Conservation (phyloP, 2,329 filamentous ascomycete genomes). For the Fusarium xylarioides region DNA sequence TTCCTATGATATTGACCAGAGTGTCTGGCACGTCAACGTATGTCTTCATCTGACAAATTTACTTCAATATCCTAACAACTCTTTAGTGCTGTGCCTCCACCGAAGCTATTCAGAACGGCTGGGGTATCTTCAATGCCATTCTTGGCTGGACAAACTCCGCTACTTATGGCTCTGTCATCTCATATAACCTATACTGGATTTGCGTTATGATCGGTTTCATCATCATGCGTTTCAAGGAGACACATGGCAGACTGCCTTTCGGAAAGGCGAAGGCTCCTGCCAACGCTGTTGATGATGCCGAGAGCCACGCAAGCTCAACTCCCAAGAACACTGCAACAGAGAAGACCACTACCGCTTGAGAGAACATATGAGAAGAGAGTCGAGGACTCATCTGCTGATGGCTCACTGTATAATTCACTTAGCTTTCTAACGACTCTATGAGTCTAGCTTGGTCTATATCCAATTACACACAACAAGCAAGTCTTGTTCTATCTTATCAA, state of each 20-base stretch:
- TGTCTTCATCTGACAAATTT: slow-evolving; percentile 44
- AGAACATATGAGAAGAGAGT: not conserved
- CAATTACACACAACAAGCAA: slow-evolving; percentile 22
- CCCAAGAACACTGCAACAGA: slow-evolving; percentile 40
- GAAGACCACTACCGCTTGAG: slow-evolving; percentile 39
- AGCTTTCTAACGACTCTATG: slow-evolving; percentile 23
- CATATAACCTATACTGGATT: slow-evolving; percentile 91
- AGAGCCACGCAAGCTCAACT: slow-evolving; percentile 40
- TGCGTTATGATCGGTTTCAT: slow-evolving; percentile 75
- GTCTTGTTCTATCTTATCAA: slow-evolving; percentile 34
- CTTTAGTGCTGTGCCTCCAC: slow-evolving; percentile 79
- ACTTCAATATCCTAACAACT: not conserved
- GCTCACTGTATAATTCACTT: slow-evolving; percentile 1
- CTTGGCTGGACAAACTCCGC: slow-evolving; percentile 90
- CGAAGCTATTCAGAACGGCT: slow-evolving; percentile 76
- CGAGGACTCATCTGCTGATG: not conserved
- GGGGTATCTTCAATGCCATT: slow-evolving; percentile 88
- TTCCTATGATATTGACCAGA: slow-evolving; percentile 80
- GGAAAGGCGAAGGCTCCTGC: slow-evolving; percentile 47
- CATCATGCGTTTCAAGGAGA: slow-evolving; percentile 73
- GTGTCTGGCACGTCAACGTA: slow-evolving; percentile 85
- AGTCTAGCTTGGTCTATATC: slow-evolving; percentile 34
- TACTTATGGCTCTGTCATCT: slow-evolving; percentile 86
- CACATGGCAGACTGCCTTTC: slow-evolving; percentile 60
- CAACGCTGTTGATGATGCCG: slow-evolving; percentile 33